Evolutionary conservation across 805 yeast genomes (phyloP), one percentile per base, ranked within the genome.

Genomic region (Danielia oregonensis): DNA sequence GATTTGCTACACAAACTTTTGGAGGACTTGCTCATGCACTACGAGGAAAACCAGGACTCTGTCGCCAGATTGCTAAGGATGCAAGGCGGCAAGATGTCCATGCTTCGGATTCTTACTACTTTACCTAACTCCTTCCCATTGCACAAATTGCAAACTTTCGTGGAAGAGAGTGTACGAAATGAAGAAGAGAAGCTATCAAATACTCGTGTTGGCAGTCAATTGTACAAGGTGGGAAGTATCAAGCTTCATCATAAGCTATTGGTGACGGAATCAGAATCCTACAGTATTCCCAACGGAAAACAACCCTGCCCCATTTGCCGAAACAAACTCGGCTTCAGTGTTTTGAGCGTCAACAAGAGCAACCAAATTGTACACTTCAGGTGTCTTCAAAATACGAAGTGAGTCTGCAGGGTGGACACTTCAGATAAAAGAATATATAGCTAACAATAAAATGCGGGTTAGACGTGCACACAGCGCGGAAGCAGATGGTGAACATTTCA

Each of bases 291-390:
- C 10, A 63, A 68, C 13, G 57, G 57, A 11, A 54, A 51, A 23
- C 62, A 69, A 23, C 54, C 54, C n/a, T 86, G 95, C 52, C 48
- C 57, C 2, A 66, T 77, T 12, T 86, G 95, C 56, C 59, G 64
- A 15, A 79, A 78, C 45, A 54, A 63, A 9, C 59, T 82, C 22
- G 81, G 80, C 3, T 67, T 66, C 41, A 68, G 76, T 30, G 76
- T 82, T 1, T 57, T 79, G 21, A 65, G 76, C 29, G 70, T 72
- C 16, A 63, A 65, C 23, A 73, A 74, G 0, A 62, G 68, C 29
- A 61, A 59, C 17, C 51, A 56, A 3, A 65, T 75, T 4, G 70
- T 76, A 4, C 86, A 80, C 51, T 81, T 75, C 46, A 79, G 79
- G 2, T 79, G 86, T 61, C 23, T 49, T 26, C 32, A 23, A 37